Conservation (phyloP, 2,329 filamentous ascomycete genomes). For the Thielaviopsis euricoi region DNA sequence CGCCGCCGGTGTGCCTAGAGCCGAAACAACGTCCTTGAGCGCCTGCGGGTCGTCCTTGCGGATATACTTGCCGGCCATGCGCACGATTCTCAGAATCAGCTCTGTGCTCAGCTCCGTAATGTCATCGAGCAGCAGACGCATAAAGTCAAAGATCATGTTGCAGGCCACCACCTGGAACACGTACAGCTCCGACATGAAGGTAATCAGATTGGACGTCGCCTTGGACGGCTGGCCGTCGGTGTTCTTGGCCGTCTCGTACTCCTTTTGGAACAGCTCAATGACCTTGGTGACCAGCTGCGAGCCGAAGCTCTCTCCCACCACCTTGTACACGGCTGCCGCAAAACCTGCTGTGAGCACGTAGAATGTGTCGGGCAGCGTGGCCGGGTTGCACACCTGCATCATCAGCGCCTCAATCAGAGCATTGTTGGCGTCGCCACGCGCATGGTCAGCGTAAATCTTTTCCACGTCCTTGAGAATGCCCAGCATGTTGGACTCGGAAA, state of each 20-base stretch:
- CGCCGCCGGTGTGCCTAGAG: conserved; percentile 53
- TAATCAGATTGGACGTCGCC: conserved; percentile 54
- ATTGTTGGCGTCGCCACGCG: conserved; percentile 76
- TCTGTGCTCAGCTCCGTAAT: conserved; percentile 81
- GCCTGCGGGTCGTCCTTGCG: conserved; percentile 77
- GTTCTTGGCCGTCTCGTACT: conserved; percentile 31
- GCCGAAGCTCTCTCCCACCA: conserved; percentile 77
- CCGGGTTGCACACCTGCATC: conserved; percentile 62
- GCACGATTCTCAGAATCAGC: conserved; percentile 68
- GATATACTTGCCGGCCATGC: conserved; percentile 64
- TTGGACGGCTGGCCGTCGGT: conserved; percentile 16
- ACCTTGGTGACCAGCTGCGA: conserved; percentile 69
- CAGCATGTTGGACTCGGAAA: conserved; percentile 80
- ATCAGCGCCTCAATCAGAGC: conserved; percentile 63
- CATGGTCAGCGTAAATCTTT: conserved; percentile 64
- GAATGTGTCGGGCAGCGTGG: conserved; percentile 70
- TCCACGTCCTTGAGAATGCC: conserved; percentile 73
- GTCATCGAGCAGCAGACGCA: conserved; percentile 56
- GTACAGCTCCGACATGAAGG: conserved; percentile 73
- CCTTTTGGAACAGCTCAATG: conserved; percentile 55
- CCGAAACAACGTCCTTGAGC: conserved; percentile 72
- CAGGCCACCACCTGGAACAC: conserved; percentile 78
- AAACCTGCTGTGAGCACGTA: conserved; percentile 84
- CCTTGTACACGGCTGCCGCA: conserved; percentile 70
- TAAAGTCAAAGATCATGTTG: conserved; percentile 78